phyloP scores from a whole-genome alignment of 495 filamentous ascomycete species.

The Xylaria venustula region DNA sequence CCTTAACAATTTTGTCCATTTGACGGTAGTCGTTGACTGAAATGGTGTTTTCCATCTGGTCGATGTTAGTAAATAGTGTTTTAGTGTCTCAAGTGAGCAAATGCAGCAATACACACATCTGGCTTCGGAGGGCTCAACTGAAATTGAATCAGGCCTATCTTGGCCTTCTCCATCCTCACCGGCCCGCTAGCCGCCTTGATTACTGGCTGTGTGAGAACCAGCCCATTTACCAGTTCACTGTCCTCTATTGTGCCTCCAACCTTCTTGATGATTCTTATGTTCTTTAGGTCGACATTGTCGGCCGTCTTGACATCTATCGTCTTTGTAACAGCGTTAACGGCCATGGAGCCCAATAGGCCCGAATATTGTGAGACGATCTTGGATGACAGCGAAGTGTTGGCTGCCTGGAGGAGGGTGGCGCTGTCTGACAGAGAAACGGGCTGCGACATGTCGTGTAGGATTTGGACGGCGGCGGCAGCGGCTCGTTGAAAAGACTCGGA shows the following conservation, averaged over 20 bases:
- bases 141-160: conserved; percentile 96
- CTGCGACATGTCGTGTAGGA: conserved; percentile 92
- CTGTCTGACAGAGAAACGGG: conserved; percentile 89
- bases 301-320: conserved; percentile 93
- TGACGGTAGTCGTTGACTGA: conserved; percentile 98
- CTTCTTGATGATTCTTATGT: conserved; percentile 97
- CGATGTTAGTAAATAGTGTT: background rate
- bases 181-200: conserved; percentile 93
- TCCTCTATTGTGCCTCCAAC: conserved; percentile 98
- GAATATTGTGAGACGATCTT: conserved; percentile 99
- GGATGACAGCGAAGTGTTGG: conserved; percentile 94
- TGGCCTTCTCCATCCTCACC: conserved; percentile 92
- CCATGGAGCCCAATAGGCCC: conserved; percentile 88
- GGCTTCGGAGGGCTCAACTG: conserved; percentile 97
- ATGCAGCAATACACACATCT: conserved; percentile 60
- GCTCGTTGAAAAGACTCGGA: conserved; percentile 97
- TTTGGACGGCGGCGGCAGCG: conserved; percentile 79
- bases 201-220: conserved; percentile 88
- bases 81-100: background rate
- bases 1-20: conserved; percentile 99
- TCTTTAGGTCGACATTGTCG: conserved; percentile 92
- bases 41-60: conserved; percentile 97
- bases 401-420: conserved; percentile 87
- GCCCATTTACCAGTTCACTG: conserved; percentile 92
- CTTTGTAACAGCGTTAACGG: conserved; percentile 91